Evolutionary conservation across 805 yeast genomes (phyloP).

Genomic region (Hermanozyma aechmeae): DNA sequence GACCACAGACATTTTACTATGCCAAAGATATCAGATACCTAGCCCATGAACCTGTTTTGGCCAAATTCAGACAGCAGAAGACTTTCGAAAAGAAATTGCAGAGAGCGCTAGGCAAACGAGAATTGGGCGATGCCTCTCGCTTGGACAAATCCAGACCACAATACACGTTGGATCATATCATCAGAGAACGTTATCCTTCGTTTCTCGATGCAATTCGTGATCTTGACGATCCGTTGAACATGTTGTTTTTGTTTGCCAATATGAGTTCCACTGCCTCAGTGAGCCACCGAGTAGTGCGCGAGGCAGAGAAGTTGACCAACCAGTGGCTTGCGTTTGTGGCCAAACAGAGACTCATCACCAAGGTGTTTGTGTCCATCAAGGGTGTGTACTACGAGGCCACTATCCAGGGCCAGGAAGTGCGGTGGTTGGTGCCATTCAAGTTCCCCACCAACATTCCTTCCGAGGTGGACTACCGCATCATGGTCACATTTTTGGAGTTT

Average conservation of each 20-base stretch:
- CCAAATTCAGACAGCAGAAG: slow-evolving; percentile 91
- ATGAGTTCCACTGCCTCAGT: slow-evolving; percentile 90
- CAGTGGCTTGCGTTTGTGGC: slow-evolving; percentile 96
- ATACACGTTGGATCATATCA: slow-evolving; percentile 80
- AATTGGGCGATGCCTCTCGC: slow-evolving; percentile 77
- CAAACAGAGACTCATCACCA: slow-evolving; percentile 68
- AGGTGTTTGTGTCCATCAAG: slow-evolving; percentile 92
- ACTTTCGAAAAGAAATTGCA: slow-evolving; percentile 86
- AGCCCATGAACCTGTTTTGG: slow-evolving; percentile 88
- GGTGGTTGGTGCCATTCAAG: slow-evolving; percentile 96
- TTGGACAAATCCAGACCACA: slow-evolving; percentile 74
- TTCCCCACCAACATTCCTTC: slow-evolving; percentile 93
- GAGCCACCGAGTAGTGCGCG: slow-evolving; percentile 70
- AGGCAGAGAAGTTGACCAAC: slow-evolving; percentile 78
- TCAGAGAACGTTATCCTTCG: slow-evolving; percentile 93
- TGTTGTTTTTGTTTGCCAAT: slow-evolving; percentile 87
- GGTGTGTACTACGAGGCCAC: slow-evolving; percentile 93
- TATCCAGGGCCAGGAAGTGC: slow-evolving; percentile 82
- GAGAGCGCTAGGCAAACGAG: slow-evolving; percentile 86
- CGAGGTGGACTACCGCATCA: slow-evolving; percentile 92
- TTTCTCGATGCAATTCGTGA: slow-evolving; percentile 89
- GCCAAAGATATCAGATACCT: slow-evolving; percentile 90
- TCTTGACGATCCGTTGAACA: slow-evolving; percentile 88
- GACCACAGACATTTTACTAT: slow-evolving; percentile 91
- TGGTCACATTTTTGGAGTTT: slow-evolving; percentile 94